A percentile compares a stretch with the other conserved stretches of the same genome.
phyloP scores from a whole-genome alignment of 257 asterid species.

The Solanum appendiculatum region DNA sequence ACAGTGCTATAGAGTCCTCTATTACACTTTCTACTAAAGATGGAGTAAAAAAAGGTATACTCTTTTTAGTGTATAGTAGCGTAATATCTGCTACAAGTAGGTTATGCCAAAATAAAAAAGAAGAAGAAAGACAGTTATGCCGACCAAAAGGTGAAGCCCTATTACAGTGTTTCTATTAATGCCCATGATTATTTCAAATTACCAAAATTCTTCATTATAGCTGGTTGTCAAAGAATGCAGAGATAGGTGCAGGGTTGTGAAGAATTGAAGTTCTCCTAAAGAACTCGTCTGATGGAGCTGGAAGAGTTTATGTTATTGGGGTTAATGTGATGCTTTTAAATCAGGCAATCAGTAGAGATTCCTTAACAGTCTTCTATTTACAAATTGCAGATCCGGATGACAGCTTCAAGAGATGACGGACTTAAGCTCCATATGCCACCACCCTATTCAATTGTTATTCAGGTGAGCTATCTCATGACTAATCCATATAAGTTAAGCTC shows the following conservation, averaged over 20 bases:
- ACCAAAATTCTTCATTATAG: background rate
- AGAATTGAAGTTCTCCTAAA: background rate
- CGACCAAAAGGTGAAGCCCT: background rate
- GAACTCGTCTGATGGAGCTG: background rate
- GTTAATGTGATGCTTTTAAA: background rate
- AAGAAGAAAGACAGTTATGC: background rate
- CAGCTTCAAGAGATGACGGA: constrained; percentile 32
- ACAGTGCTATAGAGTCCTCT: background rate
- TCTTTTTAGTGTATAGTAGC: background rate
- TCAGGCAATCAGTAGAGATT: background rate
- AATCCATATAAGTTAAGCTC: background rate
- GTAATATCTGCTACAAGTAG: background rate
- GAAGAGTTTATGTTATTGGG: background rate
- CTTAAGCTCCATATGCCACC: constrained; percentile 76
- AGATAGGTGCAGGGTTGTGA: background rate
- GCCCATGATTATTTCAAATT: background rate
- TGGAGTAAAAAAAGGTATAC: background rate
- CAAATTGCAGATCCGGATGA: constrained; percentile 51
- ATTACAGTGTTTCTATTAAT: background rate
- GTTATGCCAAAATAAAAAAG: background rate
- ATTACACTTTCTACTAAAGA: background rate
- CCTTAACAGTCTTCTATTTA: background rate
- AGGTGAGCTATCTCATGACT: constrained; percentile 28
- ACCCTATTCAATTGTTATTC: constrained; percentile 75
- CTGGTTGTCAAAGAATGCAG: background rate